Evolutionary conservation across 306 rosid genomes (phyloP).

Genomic region (Arachis stenosperma): DNA sequence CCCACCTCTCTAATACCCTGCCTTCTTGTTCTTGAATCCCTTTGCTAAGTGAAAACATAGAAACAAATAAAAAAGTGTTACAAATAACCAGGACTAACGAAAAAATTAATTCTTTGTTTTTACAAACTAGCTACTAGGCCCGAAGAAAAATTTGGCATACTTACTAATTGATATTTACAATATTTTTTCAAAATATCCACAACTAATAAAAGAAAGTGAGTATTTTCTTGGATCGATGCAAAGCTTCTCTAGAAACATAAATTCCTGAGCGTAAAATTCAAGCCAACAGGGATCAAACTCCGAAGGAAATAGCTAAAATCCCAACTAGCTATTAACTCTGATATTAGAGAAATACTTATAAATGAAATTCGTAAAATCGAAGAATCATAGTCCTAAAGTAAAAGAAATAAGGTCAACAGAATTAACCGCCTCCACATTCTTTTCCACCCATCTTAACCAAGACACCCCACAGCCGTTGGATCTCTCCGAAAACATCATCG

Average conservation of each 20-base stretch:
- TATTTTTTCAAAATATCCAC: too few relatives aligned
- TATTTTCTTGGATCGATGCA: too few relatives aligned
- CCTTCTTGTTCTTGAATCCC: background rate
- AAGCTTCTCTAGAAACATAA: too few relatives aligned
- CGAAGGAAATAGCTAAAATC: too few relatives aligned
- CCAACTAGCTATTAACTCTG: too few relatives aligned
- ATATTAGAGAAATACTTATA: background rate
- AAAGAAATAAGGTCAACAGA: background rate
- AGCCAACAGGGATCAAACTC: too few relatives aligned
- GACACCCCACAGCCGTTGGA: slow-evolving; percentile 81
- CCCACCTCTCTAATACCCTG: background rate
- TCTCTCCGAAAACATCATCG: slow-evolving; percentile 71
- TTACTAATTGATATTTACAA: background rate
- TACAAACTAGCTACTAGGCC: background rate
- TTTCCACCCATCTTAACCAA: slow-evolving; percentile 44
- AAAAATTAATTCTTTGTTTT: too few relatives aligned
- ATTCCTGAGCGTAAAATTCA: too few relatives aligned
- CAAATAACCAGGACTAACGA: background rate
- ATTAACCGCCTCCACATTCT: background rate
- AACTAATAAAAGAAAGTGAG: too few relatives aligned
- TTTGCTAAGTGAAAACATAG: background rate
- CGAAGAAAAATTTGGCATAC: background rate
- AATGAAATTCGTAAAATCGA: background rate
- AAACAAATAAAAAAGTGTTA: background rate
- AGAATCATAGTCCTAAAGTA: background rate